A percentile compares a stretch with the other conserved stretches of the same genome.
Evolutionary conservation across 1,284 basidiomycete species (phyloP).

Genomic region (Agroathelia rolfsii): DNA sequence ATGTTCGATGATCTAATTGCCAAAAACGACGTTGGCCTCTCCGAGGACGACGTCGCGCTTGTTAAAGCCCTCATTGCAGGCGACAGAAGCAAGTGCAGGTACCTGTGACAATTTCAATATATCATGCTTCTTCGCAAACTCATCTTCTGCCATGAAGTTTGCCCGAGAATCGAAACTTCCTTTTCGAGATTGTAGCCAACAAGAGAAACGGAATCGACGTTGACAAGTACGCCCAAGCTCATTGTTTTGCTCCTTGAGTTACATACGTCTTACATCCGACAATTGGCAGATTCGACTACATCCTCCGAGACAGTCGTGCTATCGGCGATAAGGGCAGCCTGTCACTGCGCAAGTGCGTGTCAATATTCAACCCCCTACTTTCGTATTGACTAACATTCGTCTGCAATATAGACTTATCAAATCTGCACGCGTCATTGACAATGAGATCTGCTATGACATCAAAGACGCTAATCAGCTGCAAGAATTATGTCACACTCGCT

Average conservation of each 20-base stretch:
- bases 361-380: constrained; percentile 1
- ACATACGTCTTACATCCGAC: constrained; percentile 36
- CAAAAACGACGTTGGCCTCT: constrained; percentile 37
- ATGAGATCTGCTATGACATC: constrained; percentile 69
- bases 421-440: constrained; percentile 61
- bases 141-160: constrained; percentile 1
- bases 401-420: constrained; percentile 42
- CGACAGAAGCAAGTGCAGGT: constrained; percentile 36
- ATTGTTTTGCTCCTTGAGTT: constrained; percentile 9
- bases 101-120: neutral
- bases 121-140: constrained; percentile 7
- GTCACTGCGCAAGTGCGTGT: constrained; percentile 36
- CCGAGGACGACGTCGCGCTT: constrained; percentile 37
- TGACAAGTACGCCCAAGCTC: no score
- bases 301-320: constrained; percentile 59
- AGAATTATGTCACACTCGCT: constrained; percentile 61
- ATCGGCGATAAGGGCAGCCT: constrained; percentile 55
- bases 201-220: constrained; percentile 20
- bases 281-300: constrained; percentile 62
- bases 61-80: constrained; percentile 65
- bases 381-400: constrained; percentile 2
- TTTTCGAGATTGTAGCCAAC: constrained; percentile 30
- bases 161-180: constrained; percentile 36
- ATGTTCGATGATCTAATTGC: constrained; percentile 59
- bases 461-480: constrained; percentile 70